A percentile compares a stretch with the other conserved stretches of the same genome.
phyloP scores from a whole-genome alignment of 352 stramenopile genomes.

The Paralagenidium karlingii region DNA sequence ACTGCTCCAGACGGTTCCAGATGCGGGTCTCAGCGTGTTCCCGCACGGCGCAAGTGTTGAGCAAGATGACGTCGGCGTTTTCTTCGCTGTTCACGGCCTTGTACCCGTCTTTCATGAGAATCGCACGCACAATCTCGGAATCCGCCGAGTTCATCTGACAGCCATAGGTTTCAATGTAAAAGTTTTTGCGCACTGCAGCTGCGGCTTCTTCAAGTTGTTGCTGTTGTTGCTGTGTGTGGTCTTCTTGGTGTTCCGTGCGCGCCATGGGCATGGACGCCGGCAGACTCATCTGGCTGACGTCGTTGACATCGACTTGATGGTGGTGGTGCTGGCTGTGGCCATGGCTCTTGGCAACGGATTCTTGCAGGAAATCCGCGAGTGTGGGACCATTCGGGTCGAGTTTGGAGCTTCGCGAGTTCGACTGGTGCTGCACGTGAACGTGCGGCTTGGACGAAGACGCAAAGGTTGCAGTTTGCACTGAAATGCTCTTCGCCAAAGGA shows the following conservation, averaged over 20 bases:
- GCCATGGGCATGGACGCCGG: slow-evolving; percentile 21
- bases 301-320: slow-evolving; percentile 10
- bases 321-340: slow-evolving; percentile 11
- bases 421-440: too few relatives aligned
- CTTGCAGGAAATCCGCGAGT: slow-evolving; percentile 63
- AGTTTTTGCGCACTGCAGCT: slow-evolving; percentile 17
- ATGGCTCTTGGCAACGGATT: slow-evolving; percentile 13
- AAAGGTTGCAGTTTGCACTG: too few relatives aligned
- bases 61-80: slow-evolving; percentile 90
- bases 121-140: slow-evolving; percentile 94
- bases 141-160: slow-evolving; percentile 99
- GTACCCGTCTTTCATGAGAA: slow-evolving; percentile 80
- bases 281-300: slow-evolving; percentile 72
- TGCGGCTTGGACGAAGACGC: too few relatives aligned
- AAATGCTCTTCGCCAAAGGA: too few relatives aligned
- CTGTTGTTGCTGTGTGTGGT: too few relatives aligned
- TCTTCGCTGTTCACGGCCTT: slow-evolving; percentile 41
- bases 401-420: too few relatives aligned
- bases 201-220: slow-evolving; percentile 2
- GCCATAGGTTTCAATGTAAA: slow-evolving; percentile 93
- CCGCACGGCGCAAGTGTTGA: slow-evolving; percentile 99
- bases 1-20: slow-evolving; percentile 71
- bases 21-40: slow-evolving; percentile 97
- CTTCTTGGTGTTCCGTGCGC: slow-evolving; percentile 43
- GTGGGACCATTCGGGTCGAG: slow-evolving; percentile 21